Evolutionary conservation across 192 early-diverging fungal species (phyloP), one percentile per base, ranked within the genome.

Genomic region (Irineochytrium annulatum): DNA sequence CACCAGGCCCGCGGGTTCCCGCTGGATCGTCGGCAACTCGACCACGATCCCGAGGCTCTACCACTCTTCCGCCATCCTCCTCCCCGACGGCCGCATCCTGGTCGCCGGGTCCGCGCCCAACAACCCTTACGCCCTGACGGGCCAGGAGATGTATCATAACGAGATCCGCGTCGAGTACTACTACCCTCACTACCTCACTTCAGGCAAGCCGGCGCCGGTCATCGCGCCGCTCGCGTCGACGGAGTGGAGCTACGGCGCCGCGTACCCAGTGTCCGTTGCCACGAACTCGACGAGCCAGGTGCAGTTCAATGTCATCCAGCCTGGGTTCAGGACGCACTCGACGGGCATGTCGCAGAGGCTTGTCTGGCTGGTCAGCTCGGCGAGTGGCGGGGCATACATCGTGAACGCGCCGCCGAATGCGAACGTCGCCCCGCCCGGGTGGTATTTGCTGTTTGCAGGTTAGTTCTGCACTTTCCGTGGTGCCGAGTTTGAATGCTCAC

Each of bases 41-140:
- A 75, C 76, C n/a, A 70, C 79, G 43, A 81, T 85, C 69, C 71
- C 80, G 1, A 58, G 85, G 20, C 75, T 87, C 73, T 87, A 87
- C 58, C 85, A 87, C 58, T 83, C 81, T 61, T 27, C 33, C 3
- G 69, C 69, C 1, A 29, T 71, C 33, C 52, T 71, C 14, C 41
- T 84, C 29, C 76, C 76, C 4, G 82, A 84, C 53, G 83, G 81
- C 17, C 65, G 76, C 17, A 73, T 87, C 34, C 70, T 78, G 62
- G 75, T 85, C 29, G 72, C 79, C 3, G 85, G 83, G 13, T 84
- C 81, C 17, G 80, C 79, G 45, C 77, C 77, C 39, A 79, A 81
- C 53, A 68, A 4, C 13, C 35, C 24, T 6, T 13, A 20, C 32
- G 34, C 29, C 8, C 26, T 27, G 27, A 59, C 52, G 1, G 52